Evolutionary conservation across 768 basidiomycete species (phyloP).

Genomic region (Dacryopinax primogenitus): DNA sequence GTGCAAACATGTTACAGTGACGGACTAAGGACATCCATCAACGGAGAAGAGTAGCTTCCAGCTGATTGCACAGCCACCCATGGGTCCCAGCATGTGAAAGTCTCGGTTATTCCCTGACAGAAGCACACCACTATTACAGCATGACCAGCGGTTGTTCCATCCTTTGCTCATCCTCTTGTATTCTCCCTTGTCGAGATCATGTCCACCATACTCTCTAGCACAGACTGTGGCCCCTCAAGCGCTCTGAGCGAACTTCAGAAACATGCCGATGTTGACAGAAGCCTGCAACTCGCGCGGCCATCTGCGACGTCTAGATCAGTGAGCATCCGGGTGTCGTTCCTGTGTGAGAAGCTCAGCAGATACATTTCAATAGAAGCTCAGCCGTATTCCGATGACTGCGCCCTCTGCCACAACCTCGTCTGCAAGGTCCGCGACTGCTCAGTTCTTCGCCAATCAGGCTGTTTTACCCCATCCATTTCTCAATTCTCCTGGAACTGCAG

Average conservation of each 20-base stretch:
- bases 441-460: not conserved
- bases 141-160: not conserved
- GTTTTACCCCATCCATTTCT: not conserved
- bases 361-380: not conserved
- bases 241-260: constrained; percentile 82
- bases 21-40: no score
- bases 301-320: not conserved
- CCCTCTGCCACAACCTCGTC: not conserved
- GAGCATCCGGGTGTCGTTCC: not conserved
- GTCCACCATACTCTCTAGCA: constrained; percentile 54
- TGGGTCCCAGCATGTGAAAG: not conserved
- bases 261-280: constrained; percentile 77
- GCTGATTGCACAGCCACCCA: not conserved
- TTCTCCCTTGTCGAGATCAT: constrained; percentile 12
- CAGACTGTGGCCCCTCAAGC: constrained; percentile 80
- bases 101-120: not conserved
- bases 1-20: no score
- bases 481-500: not conserved
- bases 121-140: not conserved
- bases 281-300: constrained; percentile 48
- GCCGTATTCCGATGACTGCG: not conserved
- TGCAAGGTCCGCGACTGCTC: not conserved
- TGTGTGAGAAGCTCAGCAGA: not conserved
- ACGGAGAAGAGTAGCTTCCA: no score
- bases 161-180: not conserved